Base-by-base conservation (phyloP, 2,329 filamentous ascomycete species). In the Monilinia laxa region DNA sequence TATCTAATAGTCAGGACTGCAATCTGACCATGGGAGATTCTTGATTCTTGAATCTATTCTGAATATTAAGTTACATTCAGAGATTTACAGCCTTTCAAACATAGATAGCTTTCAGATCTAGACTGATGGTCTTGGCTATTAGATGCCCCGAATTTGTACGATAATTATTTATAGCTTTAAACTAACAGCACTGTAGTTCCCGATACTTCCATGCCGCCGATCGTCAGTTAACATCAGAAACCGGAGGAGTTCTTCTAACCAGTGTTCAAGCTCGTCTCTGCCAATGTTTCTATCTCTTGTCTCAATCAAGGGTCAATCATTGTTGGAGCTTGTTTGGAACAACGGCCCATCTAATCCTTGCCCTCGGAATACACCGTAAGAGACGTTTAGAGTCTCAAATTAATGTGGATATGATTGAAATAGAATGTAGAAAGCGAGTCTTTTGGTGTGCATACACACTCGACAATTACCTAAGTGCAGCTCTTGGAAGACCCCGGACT, bases 401-500 rank as follows among this genome's bases (percentile, higher is more conserved):
- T 7, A 72, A 69, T 12, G 66, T 71, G 9, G 78, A 81, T 67
- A 76, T 78, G 42, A 73, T 81, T 23, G 77, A 79, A 47, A 72
- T 77, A 7, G 82, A 86, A 69, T 81, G 82, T 55, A 79, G 83
- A 4, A 82, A 82, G 68, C 78, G 84, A n/a, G 79, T 85, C 0
- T 89, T 90, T 63, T 90, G 87, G 87, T 85, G 84, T 42, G 84
- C 85, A 0, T 90, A 89, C 71, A 84, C 82, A 18, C 76, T 90
- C 4, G 86, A 90, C 72, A 86, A 84, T 62, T 89, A 90, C 68
- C 79, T 90, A 16, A 86, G 86, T 65, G 83, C 85, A 25, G 83
- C 86, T 60, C 80, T 89, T 12, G 87, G 87, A 1, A 79, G 87
- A 23, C 87, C 87, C 1, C 77, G 83, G 20, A 81, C 86, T 2